Evolutionary conservation across 208 protist genomes (phyloP).

Genomic region (Trypanosoma boissoni): DNA sequence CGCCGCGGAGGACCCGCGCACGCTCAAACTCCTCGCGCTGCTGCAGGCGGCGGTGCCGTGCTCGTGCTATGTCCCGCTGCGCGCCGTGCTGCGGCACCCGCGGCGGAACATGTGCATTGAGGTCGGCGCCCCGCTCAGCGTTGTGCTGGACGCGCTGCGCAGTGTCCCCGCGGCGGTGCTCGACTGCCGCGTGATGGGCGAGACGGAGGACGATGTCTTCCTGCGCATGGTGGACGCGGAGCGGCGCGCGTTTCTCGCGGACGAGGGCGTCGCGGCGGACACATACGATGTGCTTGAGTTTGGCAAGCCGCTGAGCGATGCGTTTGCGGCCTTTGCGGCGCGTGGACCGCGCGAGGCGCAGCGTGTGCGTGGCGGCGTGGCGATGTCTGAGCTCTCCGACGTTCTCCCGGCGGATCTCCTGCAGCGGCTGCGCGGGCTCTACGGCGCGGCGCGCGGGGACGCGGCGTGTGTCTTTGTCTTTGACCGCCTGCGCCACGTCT

Average conservation of each 20-base stretch:
- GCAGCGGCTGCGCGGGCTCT: conserved; percentile 26
- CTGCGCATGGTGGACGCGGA: conserved; percentile 35
- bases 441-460: conserved; percentile 8
- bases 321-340: conserved; percentile 17
- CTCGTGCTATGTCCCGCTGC: conserved; percentile 26
- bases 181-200: conserved; percentile 32
- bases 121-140: not conserved
- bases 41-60: conserved; percentile 21
- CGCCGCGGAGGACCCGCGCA: conserved; percentile 13
- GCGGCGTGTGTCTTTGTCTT: conserved; percentile 55
- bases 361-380: conserved; percentile 23
- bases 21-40: conserved; percentile 18
- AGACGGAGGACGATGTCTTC: conserved; percentile 21
- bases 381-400: conserved; percentile 37
- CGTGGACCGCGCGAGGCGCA: conserved; percentile 2
- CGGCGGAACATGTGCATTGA: conserved; percentile 18
- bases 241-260: conserved; percentile 6
- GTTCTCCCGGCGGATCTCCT: conserved; percentile 36
- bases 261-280: conserved; percentile 1
- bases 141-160: conserved; percentile 22
- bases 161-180: conserved; percentile 16
- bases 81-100: conserved; percentile 1
- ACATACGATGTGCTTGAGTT: conserved; percentile 17
- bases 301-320: conserved; percentile 12
- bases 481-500: conserved; percentile 81